A percentile compares a stretch with the other conserved stretches of the same genome.
Conservation (phyloP, 2,329 filamentous ascomycete species). For the Neofusicoccum laricinum region DNA sequence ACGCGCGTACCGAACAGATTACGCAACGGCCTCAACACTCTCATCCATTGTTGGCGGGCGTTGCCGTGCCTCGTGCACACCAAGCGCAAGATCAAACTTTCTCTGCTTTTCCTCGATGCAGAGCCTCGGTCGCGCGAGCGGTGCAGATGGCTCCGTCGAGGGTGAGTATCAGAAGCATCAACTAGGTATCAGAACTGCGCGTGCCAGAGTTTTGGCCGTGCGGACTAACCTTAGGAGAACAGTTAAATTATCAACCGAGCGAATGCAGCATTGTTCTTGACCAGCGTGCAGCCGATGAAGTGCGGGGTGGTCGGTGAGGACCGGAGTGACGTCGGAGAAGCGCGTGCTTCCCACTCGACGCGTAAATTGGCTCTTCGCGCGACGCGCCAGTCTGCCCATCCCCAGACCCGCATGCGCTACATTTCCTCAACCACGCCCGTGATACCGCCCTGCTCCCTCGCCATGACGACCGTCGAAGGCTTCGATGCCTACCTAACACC, state of each 20-base stretch:
- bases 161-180: neutral
- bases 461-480: neutral
- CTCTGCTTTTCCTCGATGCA: neutral
- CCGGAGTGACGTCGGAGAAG: neutral
- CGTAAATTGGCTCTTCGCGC: conserved; percentile 3
- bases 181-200: conserved; percentile 14
- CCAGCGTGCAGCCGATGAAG: neutral
- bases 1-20: conserved; percentile 7
- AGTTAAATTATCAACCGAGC: neutral
- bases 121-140: conserved; percentile 4
- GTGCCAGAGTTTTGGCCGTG: neutral
- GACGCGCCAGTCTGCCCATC: neutral
- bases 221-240: conserved; percentile 15
- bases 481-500: neutral
- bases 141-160: conserved; percentile 1
- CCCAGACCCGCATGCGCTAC: neutral
- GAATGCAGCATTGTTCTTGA: neutral
- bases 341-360: neutral
- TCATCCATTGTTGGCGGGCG: neutral
- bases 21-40: neutral
- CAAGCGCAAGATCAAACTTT: conserved; percentile 12
- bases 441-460: no score
- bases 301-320: neutral
- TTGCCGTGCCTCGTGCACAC: neutral
- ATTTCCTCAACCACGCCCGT: neutral